Evolutionary conservation across 2,329 filamentous ascomycete species (phyloP), one percentile per base, ranked within the genome.

Genomic region (Diaporthe ampelina): DNA sequence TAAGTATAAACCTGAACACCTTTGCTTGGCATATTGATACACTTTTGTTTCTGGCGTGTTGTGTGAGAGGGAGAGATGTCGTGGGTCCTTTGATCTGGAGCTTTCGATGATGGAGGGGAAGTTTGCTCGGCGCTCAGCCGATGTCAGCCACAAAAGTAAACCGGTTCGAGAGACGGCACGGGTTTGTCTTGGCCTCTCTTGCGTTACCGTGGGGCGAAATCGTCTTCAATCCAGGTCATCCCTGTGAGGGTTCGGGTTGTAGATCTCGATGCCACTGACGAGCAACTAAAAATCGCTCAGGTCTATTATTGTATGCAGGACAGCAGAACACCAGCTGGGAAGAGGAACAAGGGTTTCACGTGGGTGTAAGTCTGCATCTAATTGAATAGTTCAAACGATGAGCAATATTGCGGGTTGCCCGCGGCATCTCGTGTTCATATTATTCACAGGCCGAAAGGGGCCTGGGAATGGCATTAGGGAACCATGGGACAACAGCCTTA

Each of bases 1-100:
- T 85, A 86, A 7, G 81, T 82, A 78, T 82, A 84, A 8, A 77
- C 78, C 32, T 83, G 79, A 57, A 85, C 77, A 17, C 84, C 84
- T 79, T 85, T 85, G 77, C 82, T 84, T 1, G 84, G 84, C 83
- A 88, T 87, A 0, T 40, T 59, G 54, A 21, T 59, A 2, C 43
- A n/a, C 11, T 52, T 52, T n/a, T 37, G 63, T 21, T 26, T 32
- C 19, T 67, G 21, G 9, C 21, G 7, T 19, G 63, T 26, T 24
- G 29, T 52, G 29, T 67, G 7, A 9, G 29, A 19, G 21, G 11
- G 63, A 21, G 13, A 50, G 29, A 6, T 67, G 21, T 52, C 21
- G 37, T 67, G 29, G 37, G 29, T 17, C 2, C 9, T 26, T 8
- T 67, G 37, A 10, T 32, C 45, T 24, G 43, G 6, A 37, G 13